A percentile compares a stretch with the other conserved stretches of the same genome.
Conservation (phyloP, 208 protist genomes). For the Endotrypanum monterogeii region DNA sequence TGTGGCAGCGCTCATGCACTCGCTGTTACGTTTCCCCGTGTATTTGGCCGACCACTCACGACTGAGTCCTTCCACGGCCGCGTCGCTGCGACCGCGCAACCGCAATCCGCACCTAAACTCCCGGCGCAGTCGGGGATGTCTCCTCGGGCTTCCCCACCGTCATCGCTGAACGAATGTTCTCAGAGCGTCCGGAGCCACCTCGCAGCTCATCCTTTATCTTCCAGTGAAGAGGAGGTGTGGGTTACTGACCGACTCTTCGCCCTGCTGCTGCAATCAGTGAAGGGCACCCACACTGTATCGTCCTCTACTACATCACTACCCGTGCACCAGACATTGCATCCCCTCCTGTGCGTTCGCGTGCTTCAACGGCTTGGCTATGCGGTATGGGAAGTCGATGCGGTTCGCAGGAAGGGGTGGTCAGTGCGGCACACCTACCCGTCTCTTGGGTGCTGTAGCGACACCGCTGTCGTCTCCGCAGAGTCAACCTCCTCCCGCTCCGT, state of each 20-base stretch:
- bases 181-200: constrained; percentile 15
- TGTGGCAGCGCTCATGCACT: not conserved
- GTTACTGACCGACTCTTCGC: constrained; percentile 16
- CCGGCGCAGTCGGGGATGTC: not conserved
- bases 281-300: not conserved
- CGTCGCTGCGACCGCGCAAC: not conserved
- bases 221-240: constrained; percentile 9
- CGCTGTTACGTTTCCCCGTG: not conserved
- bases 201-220: not conserved
- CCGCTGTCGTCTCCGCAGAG: constrained; percentile 11
- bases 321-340: constrained; percentile 39
- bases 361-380: constrained; percentile 53
- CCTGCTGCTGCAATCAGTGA: constrained; percentile 7
- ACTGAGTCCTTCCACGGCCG: not conserved
- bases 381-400: constrained; percentile 26
- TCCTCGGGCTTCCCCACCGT: not conserved
- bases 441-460: constrained; percentile 17
- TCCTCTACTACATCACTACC: not conserved
- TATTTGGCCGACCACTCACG: not conserved
- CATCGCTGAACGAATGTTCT: constrained; percentile 15
- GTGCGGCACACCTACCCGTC: constrained; percentile 35
- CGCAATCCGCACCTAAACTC: not conserved
- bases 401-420: constrained; percentile 22
- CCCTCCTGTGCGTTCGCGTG: constrained; percentile 57
- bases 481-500: not conserved